These are phyloP conservation scores for Salvia miltiorrhiza DNA, from an alignment of 257 asterid genomes.

Conservation along the genomic window DNA sequence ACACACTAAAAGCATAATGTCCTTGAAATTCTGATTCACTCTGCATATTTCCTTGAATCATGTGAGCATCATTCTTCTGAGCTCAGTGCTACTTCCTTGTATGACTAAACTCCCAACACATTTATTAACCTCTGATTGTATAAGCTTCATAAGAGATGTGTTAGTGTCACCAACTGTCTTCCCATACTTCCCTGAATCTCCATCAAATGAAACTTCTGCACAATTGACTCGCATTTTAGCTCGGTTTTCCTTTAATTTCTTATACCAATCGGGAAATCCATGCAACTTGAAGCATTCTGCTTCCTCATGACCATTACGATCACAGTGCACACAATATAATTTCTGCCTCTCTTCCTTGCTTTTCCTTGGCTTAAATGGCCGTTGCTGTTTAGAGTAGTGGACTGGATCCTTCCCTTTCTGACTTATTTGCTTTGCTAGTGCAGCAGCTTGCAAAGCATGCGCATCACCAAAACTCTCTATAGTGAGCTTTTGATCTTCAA, in stretches of 20 bases:
- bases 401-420: too few species aligned
- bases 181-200: too few species aligned
- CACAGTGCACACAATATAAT: not conserved
- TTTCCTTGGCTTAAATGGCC: not conserved
- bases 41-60: too few species aligned
- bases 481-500: not conserved
- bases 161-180: too few species aligned
- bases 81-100: too few species aligned
- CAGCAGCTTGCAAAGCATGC: too few species aligned
- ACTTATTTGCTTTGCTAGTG: not conserved
- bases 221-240: not conserved
- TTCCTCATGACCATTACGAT: not conserved
- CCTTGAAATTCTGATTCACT: not conserved
- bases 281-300: not conserved
- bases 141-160: too few species aligned
- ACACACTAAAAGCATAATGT: not conserved
- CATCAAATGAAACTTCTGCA: too few species aligned
- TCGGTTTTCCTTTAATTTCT: not conserved
- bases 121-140: too few species aligned
- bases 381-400: too few species aligned
- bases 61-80: too few species aligned
- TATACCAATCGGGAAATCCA: not conserved
- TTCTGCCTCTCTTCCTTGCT: not conserved
- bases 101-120: too few species aligned
- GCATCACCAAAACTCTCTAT: accelerated